Evolutionary conservation across 176 grass and related monocot species (phyloP), one percentile per base, ranked within the genome.

Genomic region (Melocanna baccifera): DNA sequence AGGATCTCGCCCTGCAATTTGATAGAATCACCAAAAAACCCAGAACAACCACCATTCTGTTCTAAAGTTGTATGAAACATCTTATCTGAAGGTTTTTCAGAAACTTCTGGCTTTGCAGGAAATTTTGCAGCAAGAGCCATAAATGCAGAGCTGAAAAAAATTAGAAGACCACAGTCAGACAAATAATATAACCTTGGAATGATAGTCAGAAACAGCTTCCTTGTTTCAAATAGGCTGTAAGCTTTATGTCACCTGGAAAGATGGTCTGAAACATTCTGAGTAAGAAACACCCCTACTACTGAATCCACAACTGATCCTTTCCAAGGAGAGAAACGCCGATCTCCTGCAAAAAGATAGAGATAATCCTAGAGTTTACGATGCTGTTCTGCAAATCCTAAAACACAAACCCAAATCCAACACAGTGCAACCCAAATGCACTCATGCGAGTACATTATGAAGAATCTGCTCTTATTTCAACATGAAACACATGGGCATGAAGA

Each of bases 261-360:
- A 96, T 96, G 93, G 86, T 96, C 93, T 16, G 91, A 91, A 80
- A 96, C 93, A 82, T 96, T 96, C 81, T 96, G 93, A 40, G 91
- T 96, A 79, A 96, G 93, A 83, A 96, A 96, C 42, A 96, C 93
- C 12, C 93, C 93, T 30, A 96, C 93, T 14, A 96, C 91, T 36
- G 93, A 96, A 76, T 92, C 91, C 32, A 96, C 91, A 84, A 96
- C 91, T 15, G 93, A 96, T 77, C 93, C 93, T 89, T 92, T 92
- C 93, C 93, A 96, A 52, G 83, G 86, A 61, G 93, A 91, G 61
- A 92, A 96, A 63, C 93, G 83, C 18, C 93, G 67, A 87, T 92
- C 91, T 18, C 93, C 93, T 96, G 72, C 30, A 89, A 61, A 84
- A 9, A 50, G 32, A 76, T 69, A 73, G n/a, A 66, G 13, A 23